Evolutionary conservation across 192 early-diverging fungal species (phyloP).

Genomic region (Diversispora epigaea): DNA sequence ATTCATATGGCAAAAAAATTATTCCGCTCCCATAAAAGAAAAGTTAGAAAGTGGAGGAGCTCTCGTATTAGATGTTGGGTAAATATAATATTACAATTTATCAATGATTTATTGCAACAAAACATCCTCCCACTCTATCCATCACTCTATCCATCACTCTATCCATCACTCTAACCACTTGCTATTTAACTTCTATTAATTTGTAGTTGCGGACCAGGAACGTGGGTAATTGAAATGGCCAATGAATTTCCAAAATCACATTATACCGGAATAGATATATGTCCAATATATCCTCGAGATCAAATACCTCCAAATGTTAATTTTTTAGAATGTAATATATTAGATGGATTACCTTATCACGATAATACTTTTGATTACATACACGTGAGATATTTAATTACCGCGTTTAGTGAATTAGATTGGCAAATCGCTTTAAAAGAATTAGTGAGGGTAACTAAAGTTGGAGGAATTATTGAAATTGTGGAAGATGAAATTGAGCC

Average conservation of each 20-base stretch:
- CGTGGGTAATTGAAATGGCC: slow-evolving; percentile 3
- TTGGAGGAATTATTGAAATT: slow-evolving; percentile 1
- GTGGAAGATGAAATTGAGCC: slow-evolving; percentile 12
- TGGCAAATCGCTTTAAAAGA: slow-evolving; percentile 22
- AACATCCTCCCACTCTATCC: too few species aligned
- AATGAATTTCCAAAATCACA: slow-evolving; percentile 33
- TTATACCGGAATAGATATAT: slow-evolving; percentile 40
- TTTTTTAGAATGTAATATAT: slow-evolving; percentile 35
- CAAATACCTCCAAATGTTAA: slow-evolving; percentile 37
- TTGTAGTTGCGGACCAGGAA: slow-evolving; percentile 2
- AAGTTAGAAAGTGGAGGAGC: background rate
- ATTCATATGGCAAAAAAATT: slow-evolving; percentile 16
- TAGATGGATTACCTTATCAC: slow-evolving; percentile 37
- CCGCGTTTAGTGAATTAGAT: slow-evolving; percentile 24
- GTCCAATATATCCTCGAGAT: slow-evolving; percentile 38
- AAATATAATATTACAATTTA: background rate
- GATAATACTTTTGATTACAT: slow-evolving; percentile 40
- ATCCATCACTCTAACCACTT: too few species aligned
- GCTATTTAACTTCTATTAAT: background rate
- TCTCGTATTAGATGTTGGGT: slow-evolving; percentile 12
- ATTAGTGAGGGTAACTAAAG: slow-evolving; percentile 8
- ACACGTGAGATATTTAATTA: slow-evolving; percentile 34
- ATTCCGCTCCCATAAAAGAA: background rate
- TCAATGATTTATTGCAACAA: background rate
- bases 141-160: too few species aligned